Evolutionary conservation across 192 early-diverging fungal genomes (phyloP), one percentile per base, ranked within the genome.

Genomic region (Coemansia sp.): DNA sequence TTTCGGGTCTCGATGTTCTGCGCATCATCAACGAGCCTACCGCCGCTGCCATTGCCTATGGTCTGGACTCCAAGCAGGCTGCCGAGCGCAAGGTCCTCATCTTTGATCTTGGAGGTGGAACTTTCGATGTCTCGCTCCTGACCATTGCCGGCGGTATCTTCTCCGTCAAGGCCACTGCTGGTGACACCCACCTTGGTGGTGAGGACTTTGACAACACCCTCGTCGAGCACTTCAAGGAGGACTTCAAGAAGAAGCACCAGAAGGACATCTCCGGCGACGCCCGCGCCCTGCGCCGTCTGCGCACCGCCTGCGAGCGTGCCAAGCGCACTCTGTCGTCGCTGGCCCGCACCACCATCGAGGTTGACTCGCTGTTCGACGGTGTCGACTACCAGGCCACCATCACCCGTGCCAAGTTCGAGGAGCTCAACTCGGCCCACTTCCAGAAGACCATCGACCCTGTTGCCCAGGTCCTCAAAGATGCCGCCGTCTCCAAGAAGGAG

Each of bases 11-110:
- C 48, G 88, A 92, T 55, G 89, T 95, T 60, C 86, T 91, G 76
- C 90, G 93, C 71, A 91, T 95, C 84, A 90, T 93, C 79, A 95
- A 93, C 88, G 93, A 93, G 78, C 92, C 93, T 65, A 95, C 91
- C 10, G 93, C 93, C 59, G 93, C 93, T 34, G 92, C 91, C 36
- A 89, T 92, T 64, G 92, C 92, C 40, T 93, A 93, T 83, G 90
- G 91, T 68, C 83, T 93, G 74, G 88, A 93, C 81, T 85, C 84
- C 56, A 90, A 91, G 86, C 79, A 85, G 76, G 87, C 81, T 76
- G 83, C 86, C 72, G 90, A 92, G 82, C 84, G 86, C 74, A 83
- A 87, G 74, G 86, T 91, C 31, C 83, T 90, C 67, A 87, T 93
- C 60, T 93, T 87, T 81, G 91, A 93, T 85, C 84, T 93, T 39